Conservation (phyloP, 164 flowering plant species). For the Stephania japonica region DNA sequence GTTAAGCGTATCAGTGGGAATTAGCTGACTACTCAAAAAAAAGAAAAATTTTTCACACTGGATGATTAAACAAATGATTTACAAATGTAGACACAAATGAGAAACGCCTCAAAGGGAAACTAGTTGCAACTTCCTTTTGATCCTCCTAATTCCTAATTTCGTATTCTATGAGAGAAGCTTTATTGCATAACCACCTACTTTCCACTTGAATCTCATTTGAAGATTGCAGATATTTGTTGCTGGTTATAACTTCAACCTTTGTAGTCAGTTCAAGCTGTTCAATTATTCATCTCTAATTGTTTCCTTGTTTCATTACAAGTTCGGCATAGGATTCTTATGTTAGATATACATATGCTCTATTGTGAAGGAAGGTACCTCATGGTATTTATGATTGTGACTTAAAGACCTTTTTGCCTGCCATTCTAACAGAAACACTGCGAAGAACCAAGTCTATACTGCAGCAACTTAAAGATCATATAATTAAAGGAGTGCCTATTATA, state of each 20-base stretch:
- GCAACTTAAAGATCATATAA: conserved; percentile 55
- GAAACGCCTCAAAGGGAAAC: not conserved
- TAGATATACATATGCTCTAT: not conserved
- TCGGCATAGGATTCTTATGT: not conserved
- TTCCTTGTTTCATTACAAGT: not conserved
- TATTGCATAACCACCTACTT: not conserved
- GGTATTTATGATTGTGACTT: not conserved
- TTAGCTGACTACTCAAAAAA: not conserved
- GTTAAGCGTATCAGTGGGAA: too few species aligned
- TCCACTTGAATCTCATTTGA: not conserved
- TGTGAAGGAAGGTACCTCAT: not conserved
- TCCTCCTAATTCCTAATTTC: not conserved
- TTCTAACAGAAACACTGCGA: conserved; percentile 58
- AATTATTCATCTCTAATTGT: not conserved
- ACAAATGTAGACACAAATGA: not conserved
- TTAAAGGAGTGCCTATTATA: conserved; percentile 64
- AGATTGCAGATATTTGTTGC: not conserved
- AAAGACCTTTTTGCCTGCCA: conserved; percentile 5
- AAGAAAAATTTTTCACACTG: not conserved
- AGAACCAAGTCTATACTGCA: conserved; percentile 51
- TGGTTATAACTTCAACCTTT: not conserved
- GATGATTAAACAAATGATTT: not conserved
- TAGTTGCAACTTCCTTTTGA: not conserved
- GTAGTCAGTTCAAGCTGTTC: not conserved
- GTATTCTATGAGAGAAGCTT: not conserved